Evolutionary conservation across 805 yeast genomes (phyloP).

Genomic region (Metschnikowia borealis): DNA sequence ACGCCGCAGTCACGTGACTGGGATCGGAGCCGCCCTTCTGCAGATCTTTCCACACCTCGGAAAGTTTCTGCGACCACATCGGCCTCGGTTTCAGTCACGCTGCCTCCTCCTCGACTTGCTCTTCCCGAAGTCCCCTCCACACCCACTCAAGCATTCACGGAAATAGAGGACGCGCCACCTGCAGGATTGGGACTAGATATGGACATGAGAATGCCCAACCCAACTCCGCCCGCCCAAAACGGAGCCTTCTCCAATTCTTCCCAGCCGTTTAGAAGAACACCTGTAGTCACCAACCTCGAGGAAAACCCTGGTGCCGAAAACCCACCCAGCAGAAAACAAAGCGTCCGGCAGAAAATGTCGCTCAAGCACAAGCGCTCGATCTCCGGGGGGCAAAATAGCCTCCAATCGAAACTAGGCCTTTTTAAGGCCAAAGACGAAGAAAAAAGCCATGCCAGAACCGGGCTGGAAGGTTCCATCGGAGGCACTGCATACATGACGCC

Average conservation of each 20-base stretch:
- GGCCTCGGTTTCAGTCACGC: constrained; percentile 14
- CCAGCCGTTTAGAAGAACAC: not conserved
- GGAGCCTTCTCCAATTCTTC: too few species aligned
- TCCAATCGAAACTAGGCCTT: constrained; percentile 28
- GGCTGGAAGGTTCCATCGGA: constrained; percentile 36
- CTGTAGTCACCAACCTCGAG: constrained; percentile 34
- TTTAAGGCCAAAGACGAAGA: constrained; percentile 28
- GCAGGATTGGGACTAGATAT: not conserved
- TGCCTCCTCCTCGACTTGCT: constrained; percentile 40
- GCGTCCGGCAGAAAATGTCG: constrained; percentile 29
- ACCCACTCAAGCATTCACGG: constrained; percentile 14
- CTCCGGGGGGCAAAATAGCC: constrained; percentile 32
- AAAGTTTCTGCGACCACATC: too few species aligned
- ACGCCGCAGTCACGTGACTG: not conserved
- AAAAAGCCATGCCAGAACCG: constrained; percentile 36
- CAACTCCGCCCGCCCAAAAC: not conserved
- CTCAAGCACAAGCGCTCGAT: constrained; percentile 39
- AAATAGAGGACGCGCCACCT: not conserved
- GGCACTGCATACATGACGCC: constrained; percentile 40
- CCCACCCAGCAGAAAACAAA: constrained; percentile 25
- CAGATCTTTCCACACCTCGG: too few species aligned
- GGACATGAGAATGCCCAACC: not conserved
- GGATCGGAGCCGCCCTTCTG: not conserved
- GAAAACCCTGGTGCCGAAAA: constrained; percentile 12
- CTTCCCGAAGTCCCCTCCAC: constrained; percentile 28